Percentiles rank a stretch among this genome's conserved stretches.
Evolutionary conservation across 441 rosid species (phyloP).

Genomic region (Melastoma candidum): DNA sequence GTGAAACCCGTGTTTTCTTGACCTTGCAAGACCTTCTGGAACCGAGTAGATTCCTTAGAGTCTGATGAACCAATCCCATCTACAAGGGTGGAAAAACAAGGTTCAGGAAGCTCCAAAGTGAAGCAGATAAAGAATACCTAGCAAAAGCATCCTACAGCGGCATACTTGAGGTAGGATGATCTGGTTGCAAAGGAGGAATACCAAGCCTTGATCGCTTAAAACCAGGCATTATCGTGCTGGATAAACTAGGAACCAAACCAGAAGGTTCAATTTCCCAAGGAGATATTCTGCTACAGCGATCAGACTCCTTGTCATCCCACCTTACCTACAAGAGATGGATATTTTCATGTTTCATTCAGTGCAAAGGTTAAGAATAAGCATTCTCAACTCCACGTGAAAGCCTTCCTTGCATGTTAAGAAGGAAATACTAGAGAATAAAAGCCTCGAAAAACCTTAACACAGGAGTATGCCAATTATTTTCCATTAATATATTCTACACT

Average conservation of each 20-base stretch:
- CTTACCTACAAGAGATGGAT: constrained; percentile 40
- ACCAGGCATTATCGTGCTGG: constrained; percentile 43
- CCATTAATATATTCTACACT: no score
- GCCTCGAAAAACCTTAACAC: no score
- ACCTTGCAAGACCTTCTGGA: constrained; percentile 99
- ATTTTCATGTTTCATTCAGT: no score
- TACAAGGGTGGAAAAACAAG: constrained; percentile 18
- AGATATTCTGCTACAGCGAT: constrained; percentile 64
- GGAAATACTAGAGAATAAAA: no score
- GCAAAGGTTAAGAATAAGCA: no score
- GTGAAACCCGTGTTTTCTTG: constrained; percentile 85
- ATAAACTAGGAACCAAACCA: constrained; percentile 46
- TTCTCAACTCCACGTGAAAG: no score
- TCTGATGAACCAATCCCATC: constrained; percentile 67
- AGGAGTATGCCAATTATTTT: no score
- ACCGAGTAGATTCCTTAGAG: constrained; percentile 79
- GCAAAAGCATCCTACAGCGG: not conserved
- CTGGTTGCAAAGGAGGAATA: constrained; percentile 56
- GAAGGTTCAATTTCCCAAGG: constrained; percentile 91
- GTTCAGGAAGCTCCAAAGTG: not conserved
- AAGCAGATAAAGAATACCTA: not conserved
- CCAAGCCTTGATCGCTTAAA: constrained; percentile 77
- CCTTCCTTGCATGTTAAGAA: not conserved
- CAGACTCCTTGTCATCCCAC: constrained; percentile 71
- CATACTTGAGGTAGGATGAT: constrained; percentile 60